Conservation (phyloP, 129 eudicot species). For the carrot (Daucus carota) region DH1_v3.0 NC_030383.2:37721501-37722000, state of each 20-base stretch:
- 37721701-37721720: neutral
- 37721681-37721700: neutral
- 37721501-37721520: no score
- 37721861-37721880: neutral
- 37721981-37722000: conserved; percentile 93
- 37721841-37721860: neutral
- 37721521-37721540: no score
- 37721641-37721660: neutral
- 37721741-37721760: neutral
- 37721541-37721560: no score
- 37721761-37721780: neutral
- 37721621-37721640: no score
- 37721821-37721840: neutral
- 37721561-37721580: no score
- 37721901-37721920: neutral
- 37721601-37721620: no score
- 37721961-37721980: conserved; percentile 96
- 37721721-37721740: neutral
- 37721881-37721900: neutral
- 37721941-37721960: conserved; percentile 78
- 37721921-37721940: neutral
- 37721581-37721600: no score
- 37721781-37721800: neutral
- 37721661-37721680: neutral
- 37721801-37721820: neutral